Evolutionary conservation across 768 basidiomycete species (phyloP), one percentile per base, ranked within the genome.

Genomic region (Rhodotorula toruloides): DNA sequence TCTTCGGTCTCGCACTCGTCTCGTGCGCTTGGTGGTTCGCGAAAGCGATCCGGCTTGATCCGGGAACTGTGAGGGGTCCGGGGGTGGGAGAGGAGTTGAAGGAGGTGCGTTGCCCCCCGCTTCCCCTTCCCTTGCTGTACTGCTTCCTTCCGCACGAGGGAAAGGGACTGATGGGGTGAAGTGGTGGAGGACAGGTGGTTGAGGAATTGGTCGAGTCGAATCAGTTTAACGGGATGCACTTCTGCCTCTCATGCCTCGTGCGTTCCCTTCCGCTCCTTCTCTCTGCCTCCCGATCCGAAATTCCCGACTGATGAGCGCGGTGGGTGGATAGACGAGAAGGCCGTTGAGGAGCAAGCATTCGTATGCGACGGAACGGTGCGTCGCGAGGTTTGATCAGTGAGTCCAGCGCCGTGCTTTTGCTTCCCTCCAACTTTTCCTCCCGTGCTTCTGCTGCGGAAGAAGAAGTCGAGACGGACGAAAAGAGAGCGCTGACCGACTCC

Each of bases 281-380:
- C 22, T 47, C 58, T 7, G 37, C 1, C 17, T 36, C n/a, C 29
- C 32, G 21, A 11, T n/a, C 12, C 22, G 9, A 27, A 11, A 2
- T 14, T 29, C 36, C 40, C n/a, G 48, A 55, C 46, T 64, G 32
- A 31, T 40, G 25, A 6, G 4, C 9, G 21, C 22, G 13, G 58
- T 21, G 1, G 14, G 19, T 13, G 11, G 27, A 32, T 22, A 89
- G 87, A 88, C 89, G 14, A 85, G 87, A 47, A 92, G 94, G 74
- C 90, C 96, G 19, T 79, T 99, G 31, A 84, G 96, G 11, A 93
- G 91, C 37, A 98, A 94, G 77, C 96, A 99, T 75, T 97, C 93
- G 79, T 85, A 93, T 17, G 81, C 88, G 31, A 97, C 93, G 74
- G 87, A 93, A 73, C 85, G 86, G 56, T 99, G 96, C 73, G 83